These are phyloP conservation scores for Ophiocordyceps camponoti-leonardi DNA, from an alignment of 2,329 filamentous ascomycete species.

Conservation along the genomic window DNA sequence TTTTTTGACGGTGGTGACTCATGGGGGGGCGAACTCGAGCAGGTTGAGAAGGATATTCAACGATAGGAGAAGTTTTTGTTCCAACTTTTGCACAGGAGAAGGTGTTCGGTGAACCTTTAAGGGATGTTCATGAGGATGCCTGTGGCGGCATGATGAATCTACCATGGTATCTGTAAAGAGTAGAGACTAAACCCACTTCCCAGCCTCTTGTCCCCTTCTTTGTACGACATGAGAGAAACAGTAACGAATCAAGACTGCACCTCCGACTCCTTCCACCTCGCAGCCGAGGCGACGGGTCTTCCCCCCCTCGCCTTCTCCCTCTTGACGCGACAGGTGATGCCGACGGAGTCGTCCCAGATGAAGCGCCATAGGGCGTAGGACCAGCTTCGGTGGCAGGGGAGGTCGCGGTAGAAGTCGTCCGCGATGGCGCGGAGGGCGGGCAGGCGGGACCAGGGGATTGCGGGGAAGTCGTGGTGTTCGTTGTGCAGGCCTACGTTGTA, in stretches of 20 bases:
- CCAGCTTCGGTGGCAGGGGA: constrained; percentile 85
- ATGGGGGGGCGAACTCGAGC: not conserved
- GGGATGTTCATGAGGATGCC: too few relatives aligned
- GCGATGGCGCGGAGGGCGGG: constrained; percentile 64
- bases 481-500: constrained; percentile 98
- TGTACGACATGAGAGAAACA: too few relatives aligned
- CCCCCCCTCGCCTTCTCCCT: constrained; percentile 54
- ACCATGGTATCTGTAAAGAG: too few relatives aligned
- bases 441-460: constrained; percentile 83
- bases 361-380: constrained; percentile 89
- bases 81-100: too few relatives aligned
- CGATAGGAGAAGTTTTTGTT: too few relatives aligned
- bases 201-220: too few relatives aligned
- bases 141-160: too few relatives aligned
- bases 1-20: not conserved
- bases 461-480: constrained; percentile 97
- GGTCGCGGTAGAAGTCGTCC: constrained; percentile 75
- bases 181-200: too few relatives aligned
- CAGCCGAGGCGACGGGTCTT: constrained; percentile 17
- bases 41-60: too few relatives aligned
- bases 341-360: constrained; percentile 76
- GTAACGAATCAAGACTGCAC: constrained; percentile 36
- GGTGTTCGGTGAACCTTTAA: too few relatives aligned
- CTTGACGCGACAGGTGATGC: constrained; percentile 87
- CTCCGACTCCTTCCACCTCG: constrained; percentile 49